Base-by-base conservation (phyloP, 2,329 filamentous ascomycete genomes). In the Nectriaceae sp. region DNA sequence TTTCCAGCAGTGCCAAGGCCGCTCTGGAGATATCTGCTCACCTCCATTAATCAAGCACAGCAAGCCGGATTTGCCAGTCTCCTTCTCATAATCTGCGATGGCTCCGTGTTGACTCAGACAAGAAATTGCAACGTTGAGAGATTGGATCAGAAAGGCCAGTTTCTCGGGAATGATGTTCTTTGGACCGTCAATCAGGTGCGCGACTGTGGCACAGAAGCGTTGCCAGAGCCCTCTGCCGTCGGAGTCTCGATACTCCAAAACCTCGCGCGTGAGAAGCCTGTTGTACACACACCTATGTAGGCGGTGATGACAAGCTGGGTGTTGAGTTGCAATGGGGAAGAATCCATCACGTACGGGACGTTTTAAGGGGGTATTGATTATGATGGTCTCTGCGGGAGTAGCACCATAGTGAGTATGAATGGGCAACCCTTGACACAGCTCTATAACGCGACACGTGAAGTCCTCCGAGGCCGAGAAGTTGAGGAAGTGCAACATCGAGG, bases 311-410 rank as follows among this genome's bases (percentile, higher is more conserved):
- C 61, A 62, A 11, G 61, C 64, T 1, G 63, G 63, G 21, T 66
- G 64, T 0, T 49, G n/a, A n/a, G n/a, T n/a, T n/a, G n/a, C n/a
- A n/a, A n/a, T n/a, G n/a, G n/a, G n/a, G n/a, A n/a, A n/a, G n/a
- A n/a, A n/a, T n/a, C n/a, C n/a, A n/a, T n/a, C n/a, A n/a, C n/a
- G n/a, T n/a, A n/a, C n/a, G n/a, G n/a, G n/a, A n/a, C n/a, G n/a
- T n/a, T n/a, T n/a, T n/a, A n/a, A n/a, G n/a, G n/a, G n/a, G 11
- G 58, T 63, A 20, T 63, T 65, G 1, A 50, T 54, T 16, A 70
- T 57, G 2, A 69, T 60, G 1, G 60, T 66, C 47, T 69, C 66
- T 13, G 63, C 60, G 3, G 63, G 55, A 5, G 62, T 64, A 4
- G 43, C 35, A 3, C 57, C 63, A 3, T 55, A 26, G 2, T 13